Conservation (phyloP, 2,329 filamentous ascomycete species). For the Fusarium sp. region DNA sequence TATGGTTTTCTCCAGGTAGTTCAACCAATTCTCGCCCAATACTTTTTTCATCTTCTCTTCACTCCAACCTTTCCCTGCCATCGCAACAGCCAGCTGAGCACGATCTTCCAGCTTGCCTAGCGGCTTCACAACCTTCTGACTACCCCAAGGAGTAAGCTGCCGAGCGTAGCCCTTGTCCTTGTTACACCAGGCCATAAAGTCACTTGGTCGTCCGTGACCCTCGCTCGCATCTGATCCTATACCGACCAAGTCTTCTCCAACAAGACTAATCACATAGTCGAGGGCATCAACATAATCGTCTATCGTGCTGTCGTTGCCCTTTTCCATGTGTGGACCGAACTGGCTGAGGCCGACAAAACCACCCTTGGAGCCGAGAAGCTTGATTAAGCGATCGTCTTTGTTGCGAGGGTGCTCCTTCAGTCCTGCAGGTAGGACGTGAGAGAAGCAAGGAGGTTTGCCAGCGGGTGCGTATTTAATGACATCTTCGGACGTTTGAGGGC, state of each 20-base stretch:
- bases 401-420: background rate
- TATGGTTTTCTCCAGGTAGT: background rate
- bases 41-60: background rate
- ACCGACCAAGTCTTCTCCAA: background rate
- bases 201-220: background rate
- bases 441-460: background rate
- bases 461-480: slow-evolving; percentile 50
- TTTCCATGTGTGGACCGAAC: background rate
- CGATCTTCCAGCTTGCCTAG: background rate
- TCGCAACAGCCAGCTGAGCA: background rate
- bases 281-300: background rate
- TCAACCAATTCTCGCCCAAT: background rate
- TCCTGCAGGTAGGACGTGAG: background rate
- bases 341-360: background rate
- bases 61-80: background rate
- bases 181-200: background rate
- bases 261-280: background rate
- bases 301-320: background rate
- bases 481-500: slow-evolving; percentile 53
- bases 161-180: background rate
- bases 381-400: background rate
- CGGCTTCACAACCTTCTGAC: background rate
- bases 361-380: background rate
- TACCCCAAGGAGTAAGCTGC: background rate
- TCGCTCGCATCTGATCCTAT: background rate